Conservation (phyloP, 2,329 filamentous ascomycete genomes). For the Colletotrichum sansevieriae region DNA sequence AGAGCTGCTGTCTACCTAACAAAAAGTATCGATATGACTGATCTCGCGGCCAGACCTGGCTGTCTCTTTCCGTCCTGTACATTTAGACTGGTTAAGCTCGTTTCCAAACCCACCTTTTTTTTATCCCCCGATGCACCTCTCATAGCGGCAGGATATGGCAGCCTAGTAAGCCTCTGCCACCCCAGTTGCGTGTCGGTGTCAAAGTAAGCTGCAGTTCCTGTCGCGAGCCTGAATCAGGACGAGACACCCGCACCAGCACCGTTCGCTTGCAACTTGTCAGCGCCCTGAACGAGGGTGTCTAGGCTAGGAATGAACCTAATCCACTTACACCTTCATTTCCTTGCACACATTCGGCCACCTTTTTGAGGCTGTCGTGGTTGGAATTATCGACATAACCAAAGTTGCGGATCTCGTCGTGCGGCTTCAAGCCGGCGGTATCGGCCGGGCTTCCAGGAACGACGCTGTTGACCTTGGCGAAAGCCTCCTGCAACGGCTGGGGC, state of each 20-base stretch:
- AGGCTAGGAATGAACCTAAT: background rate
- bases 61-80: background rate
- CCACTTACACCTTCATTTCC: conserved; percentile 87
- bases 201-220: conserved; percentile 78
- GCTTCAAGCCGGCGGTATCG: conserved; percentile 81
- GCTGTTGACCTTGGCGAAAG: conserved; percentile 92
- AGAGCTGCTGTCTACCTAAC: too few species aligned
- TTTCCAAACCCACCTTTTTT: background rate
- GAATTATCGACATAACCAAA: conserved; percentile 87
- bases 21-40: too few species aligned
- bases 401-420: conserved; percentile 83
- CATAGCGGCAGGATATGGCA: conserved; percentile 89
- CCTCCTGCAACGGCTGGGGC: conserved; percentile 54
- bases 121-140: conserved; percentile 42
- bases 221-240: conserved; percentile 57
- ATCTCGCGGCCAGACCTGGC: background rate
- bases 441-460: conserved; percentile 85
- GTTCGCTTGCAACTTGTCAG: conserved; percentile 66
- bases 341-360: conserved; percentile 90
- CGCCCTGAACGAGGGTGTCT: background rate
- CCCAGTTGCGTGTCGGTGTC: conserved; percentile 85
- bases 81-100: too few species aligned
- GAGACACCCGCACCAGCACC: conserved; percentile 76
- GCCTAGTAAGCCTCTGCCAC: conserved; percentile 88
- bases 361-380: conserved; percentile 88